These are phyloP conservation scores for Rhynchosporium agropyri DNA, from an alignment of 2,329 filamentous ascomycete genomes.

Conservation along the genomic window DNA sequence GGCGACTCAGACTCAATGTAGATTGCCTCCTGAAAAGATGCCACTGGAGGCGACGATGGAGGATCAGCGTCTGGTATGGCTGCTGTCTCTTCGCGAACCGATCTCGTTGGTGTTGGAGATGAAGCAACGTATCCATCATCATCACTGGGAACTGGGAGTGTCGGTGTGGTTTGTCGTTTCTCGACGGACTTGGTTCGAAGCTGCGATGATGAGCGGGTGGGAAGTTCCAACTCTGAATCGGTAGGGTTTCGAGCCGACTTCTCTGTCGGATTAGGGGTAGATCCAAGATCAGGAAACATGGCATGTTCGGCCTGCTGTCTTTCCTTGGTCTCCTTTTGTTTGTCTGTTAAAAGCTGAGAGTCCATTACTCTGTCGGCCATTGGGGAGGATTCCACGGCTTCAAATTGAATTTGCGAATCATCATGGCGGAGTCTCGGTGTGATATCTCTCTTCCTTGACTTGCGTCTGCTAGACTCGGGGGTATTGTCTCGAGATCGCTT, in stretches of 20 bases:
- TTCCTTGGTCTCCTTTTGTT: slow-evolving; percentile 76
- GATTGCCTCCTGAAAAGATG: slow-evolving; percentile 52
- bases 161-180: slow-evolving; percentile 37
- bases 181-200: slow-evolving; percentile 19
- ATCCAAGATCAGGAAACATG: slow-evolving; percentile 69
- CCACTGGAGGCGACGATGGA: slow-evolving; percentile 60
- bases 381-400: slow-evolving; percentile 64
- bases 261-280: slow-evolving; percentile 48
- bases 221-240: slow-evolving; percentile 35
- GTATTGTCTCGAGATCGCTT: slow-evolving; percentile 37
- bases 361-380: slow-evolving; percentile 54
- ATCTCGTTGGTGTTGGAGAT: slow-evolving; percentile 56
- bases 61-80: slow-evolving; percentile 49
- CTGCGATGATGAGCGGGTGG: slow-evolving; percentile 32
- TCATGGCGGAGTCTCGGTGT: slow-evolving; percentile 70
- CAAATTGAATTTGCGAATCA: slow-evolving; percentile 80
- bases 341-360: slow-evolving; percentile 76
- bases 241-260: slow-evolving; percentile 23
- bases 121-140: slow-evolving; percentile 50
- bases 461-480: slow-evolving; percentile 43
- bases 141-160: slow-evolving; percentile 30
- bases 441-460: slow-evolving; percentile 41
- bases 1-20: slow-evolving; percentile 41
- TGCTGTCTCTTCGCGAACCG: slow-evolving; percentile 55
- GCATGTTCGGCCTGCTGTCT: slow-evolving; percentile 66